Percentiles rank a stretch among this genome's conserved stretches.
Evolutionary conservation across 2,329 filamentous ascomycete species (phyloP).

Genomic region (Coniochaeta sp.): DNA sequence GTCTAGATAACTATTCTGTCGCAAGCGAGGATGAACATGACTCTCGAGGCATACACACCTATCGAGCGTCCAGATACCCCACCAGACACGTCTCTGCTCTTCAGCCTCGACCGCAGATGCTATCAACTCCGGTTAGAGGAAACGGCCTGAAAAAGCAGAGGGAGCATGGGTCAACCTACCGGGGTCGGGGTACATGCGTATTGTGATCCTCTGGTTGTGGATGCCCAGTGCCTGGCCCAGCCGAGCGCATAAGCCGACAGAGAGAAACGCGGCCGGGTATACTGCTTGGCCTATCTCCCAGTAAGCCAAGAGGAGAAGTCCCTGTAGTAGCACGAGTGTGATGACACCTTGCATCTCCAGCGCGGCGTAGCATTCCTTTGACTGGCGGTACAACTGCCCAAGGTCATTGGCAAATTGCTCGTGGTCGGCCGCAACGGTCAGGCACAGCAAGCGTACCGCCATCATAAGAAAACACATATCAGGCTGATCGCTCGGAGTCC

Average conservation of each 20-base stretch:
- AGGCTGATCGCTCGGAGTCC: slow-evolving; percentile 3
- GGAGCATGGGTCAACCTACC: neutral
- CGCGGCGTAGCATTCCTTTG: slow-evolving; percentile 4
- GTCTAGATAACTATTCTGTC: neutral
- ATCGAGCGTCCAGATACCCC: slow-evolving; percentile 8
- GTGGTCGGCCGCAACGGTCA: neutral
- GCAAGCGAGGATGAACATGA: neutral
- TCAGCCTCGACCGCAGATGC: slow-evolving; percentile 6
- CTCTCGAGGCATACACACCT: neutral
- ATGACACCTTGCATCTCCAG: slow-evolving; percentile 6
- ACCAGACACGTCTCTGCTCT: slow-evolving; percentile 7
- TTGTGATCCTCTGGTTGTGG: slow-evolving; percentile 1
- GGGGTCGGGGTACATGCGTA: neutral
- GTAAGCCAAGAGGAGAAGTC: slow-evolving; percentile 4
- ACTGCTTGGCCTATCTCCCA: slow-evolving; percentile 7
- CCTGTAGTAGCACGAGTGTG: slow-evolving; percentile 6
- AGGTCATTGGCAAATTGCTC: neutral
- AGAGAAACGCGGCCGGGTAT: slow-evolving; percentile 9
- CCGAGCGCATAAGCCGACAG: slow-evolving; percentile 7
- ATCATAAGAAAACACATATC: slow-evolving; percentile 2
- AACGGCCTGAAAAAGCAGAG: neutral
- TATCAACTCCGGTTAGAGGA: neutral
- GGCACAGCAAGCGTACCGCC: neutral
- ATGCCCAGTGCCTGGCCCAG: slow-evolving; percentile 7
- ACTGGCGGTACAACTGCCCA: slow-evolving; percentile 1